A percentile compares a stretch with the other conserved stretches of the same genome.
These are phyloP conservation scores for Chionographis japonica DNA, from an alignment of 106 monocot genomes.

Conservation along the genomic window DNA sequence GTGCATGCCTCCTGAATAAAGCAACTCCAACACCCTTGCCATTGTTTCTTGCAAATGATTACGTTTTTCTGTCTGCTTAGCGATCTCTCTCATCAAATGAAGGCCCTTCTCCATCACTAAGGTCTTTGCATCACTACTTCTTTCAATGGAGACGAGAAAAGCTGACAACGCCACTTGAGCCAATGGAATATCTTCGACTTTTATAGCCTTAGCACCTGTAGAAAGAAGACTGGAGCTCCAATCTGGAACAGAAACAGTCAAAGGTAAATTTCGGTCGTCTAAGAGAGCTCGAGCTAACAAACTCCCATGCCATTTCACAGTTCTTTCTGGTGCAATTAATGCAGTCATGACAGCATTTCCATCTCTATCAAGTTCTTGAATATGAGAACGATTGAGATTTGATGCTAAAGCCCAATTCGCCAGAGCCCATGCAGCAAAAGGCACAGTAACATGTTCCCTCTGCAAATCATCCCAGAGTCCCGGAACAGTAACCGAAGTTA, in stretches of 20 bases:
- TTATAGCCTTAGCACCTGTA: conserved; percentile 70
- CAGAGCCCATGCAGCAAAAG: conserved; percentile 99
- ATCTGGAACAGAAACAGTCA: conserved; percentile 72
- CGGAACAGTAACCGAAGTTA: conserved; percentile 44
- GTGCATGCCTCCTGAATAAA: conserved; percentile 56
- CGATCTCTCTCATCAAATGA: conserved; percentile 69
- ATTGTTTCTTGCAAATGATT: conserved; percentile 62
- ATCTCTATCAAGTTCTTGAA: conserved; percentile 93
- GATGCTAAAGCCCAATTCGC: conserved; percentile 98
- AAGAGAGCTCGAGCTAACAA: conserved; percentile 81
- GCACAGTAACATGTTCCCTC: conserved; percentile 93
- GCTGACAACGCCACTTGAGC: conserved; percentile 73
- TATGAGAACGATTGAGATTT: conserved; percentile 60
- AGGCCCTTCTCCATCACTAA: conserved; percentile 67
- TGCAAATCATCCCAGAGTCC: conserved; percentile 99
- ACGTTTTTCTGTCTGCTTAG: conserved; percentile 58
- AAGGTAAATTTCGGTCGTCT: conserved; percentile 64
- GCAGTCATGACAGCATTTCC: conserved; percentile 78
- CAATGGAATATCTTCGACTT: conserved; percentile 58
- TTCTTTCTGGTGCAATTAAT: conserved; percentile 80
- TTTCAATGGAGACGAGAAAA: conserved; percentile 71
- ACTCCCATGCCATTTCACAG: conserved; percentile 97
- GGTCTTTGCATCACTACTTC: conserved; percentile 63
- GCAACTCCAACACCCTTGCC: conserved; percentile 59
- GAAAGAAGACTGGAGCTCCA: conserved; percentile 88